Percentiles rank a stretch among this genome's conserved stretches.
phyloP scores from a whole-genome alignment of 106 monocot genomes.

The Ottelia alismoides region DNA sequence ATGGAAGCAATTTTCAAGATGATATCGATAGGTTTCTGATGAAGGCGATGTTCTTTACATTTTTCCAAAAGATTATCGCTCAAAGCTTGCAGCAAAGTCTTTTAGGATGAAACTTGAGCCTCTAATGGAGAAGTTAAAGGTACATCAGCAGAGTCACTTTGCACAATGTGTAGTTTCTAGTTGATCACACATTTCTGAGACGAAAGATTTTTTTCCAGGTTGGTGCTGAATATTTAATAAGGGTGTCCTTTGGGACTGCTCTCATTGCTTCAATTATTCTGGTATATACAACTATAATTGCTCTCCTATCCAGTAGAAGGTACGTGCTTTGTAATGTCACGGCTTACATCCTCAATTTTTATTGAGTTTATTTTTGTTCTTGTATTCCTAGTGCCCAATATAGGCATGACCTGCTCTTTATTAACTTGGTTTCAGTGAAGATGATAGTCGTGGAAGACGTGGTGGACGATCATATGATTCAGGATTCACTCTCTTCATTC shows the following conservation, averaged over 20 bases:
- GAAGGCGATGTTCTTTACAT: constrained; percentile 98
- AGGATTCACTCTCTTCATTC: constrained; percentile 40
- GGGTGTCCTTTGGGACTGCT: constrained; percentile 92
- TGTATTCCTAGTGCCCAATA: neutral
- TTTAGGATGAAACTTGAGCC: constrained; percentile 92
- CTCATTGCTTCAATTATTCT: constrained; percentile 90
- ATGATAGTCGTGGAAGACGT: constrained; percentile 87
- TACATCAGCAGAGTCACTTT: constrained; percentile 14
- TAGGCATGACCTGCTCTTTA: too few species aligned
- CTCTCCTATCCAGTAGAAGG: constrained; percentile 85
- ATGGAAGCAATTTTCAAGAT: too few species aligned
- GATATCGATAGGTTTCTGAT: constrained; percentile 85
- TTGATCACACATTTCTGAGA: neutral
- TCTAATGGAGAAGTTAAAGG: constrained; percentile 78
- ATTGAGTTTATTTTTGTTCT: neutral
- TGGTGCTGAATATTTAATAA: constrained; percentile 68
- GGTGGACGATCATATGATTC: constrained; percentile 77
- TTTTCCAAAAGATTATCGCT: constrained; percentile 74
- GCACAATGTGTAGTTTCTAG: neutral
- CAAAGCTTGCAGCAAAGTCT: constrained; percentile 70
- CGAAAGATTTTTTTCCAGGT: constrained; percentile 40
- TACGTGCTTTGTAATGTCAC: constrained; percentile 5
- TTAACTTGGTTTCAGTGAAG: constrained; percentile 50
- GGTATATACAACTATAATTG: constrained; percentile 93
- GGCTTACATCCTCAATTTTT: neutral